Base-by-base conservation (phyloP, 306 rosid species). In the Rosa rugosa region DNA sequence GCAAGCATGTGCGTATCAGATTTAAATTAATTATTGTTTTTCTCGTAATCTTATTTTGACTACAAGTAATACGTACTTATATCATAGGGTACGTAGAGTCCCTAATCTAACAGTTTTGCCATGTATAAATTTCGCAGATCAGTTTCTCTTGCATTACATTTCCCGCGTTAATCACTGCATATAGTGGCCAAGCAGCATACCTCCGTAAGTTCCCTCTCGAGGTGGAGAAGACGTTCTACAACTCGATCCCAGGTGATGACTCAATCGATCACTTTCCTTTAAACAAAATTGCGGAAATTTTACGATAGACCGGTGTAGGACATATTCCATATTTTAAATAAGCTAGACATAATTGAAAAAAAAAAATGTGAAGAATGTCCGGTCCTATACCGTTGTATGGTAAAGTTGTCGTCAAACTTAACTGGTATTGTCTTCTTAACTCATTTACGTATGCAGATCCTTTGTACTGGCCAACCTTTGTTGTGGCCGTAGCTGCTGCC, bases 381-480 rank as follows among this genome's bases (percentile, higher is more conserved):
- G 36, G 36, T 31, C 50, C 2, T 46, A 46, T 46, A 46, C 50
- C 13, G 50, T 9, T 45, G 49, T 10, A 45, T 9, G 12, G 49
- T 40, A 40, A 40, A 40, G 8, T 56, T 22, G 34, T 57, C 64
- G 34, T 57, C 64, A 22, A 57, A 57, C 64, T 57, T 57, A 22
- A 57, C 1, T 54, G 23, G 7, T 50, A 56, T 18, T 20, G 5
- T 20, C 12, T 57, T 62, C 11, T 62, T 65, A 13, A 65, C 45
- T 34, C 18, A 65, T 65, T 65, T 53, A 20, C 50, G 22, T 13
- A 23, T 84, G 79, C 87, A 93, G 96, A 27, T 27, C 81, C 89
- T 10, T 22, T 91, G 27, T 94, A 94, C 71, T 94, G 98, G 98
- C 98, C 98, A 66, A 90, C 90, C 27, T 94, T 94, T 72, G 90